phyloP scores from a whole-genome alignment of 805 yeast species.

The Wickerhamiella cacticola region DNA sequence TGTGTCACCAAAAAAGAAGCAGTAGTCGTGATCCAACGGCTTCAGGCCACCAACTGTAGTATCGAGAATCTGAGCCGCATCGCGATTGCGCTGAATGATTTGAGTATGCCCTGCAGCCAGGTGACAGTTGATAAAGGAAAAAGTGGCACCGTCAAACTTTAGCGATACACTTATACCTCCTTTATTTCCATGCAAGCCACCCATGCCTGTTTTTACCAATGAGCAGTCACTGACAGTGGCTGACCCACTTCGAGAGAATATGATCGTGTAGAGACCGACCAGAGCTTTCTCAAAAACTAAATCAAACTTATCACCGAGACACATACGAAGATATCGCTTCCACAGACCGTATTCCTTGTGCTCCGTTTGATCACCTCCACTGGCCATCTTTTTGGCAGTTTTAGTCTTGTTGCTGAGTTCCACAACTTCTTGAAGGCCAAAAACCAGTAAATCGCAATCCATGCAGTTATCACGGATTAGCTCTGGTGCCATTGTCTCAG shows the following conservation, averaged over 20 bases:
- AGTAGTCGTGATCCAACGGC: constrained; percentile 65
- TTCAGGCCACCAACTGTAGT: constrained; percentile 23
- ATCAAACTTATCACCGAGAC: constrained; percentile 32
- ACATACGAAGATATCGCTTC: constrained; percentile 25
- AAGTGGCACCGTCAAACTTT: constrained; percentile 48
- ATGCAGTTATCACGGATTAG: constrained; percentile 16
- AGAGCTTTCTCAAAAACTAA: constrained; percentile 65
- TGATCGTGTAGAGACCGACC: constrained; percentile 68
- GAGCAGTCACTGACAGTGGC: constrained; percentile 50
- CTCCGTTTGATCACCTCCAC: constrained; percentile 28
- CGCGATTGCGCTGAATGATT: constrained; percentile 71
- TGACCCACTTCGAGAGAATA: constrained; percentile 41
- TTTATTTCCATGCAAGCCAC: constrained; percentile 68
- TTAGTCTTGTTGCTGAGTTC: constrained; percentile 78
- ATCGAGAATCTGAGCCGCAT: constrained; percentile 61
- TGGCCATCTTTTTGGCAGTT: constrained; percentile 41
- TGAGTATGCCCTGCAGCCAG: constrained; percentile 86
- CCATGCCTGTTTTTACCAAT: constrained; percentile 81
- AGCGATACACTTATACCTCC: constrained; percentile 71
- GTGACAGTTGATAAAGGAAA: constrained; percentile 78
- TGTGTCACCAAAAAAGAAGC: constrained; percentile 89
- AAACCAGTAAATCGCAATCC: constrained; percentile 48
- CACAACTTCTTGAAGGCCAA: constrained; percentile 84
- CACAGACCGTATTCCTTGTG: constrained; percentile 27
- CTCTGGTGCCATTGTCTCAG: constrained; percentile 24